These are phyloP conservation scores for Flammula alnicola DNA, from an alignment of 1,284 basidiomycete species.

Conservation along the genomic window DNA sequence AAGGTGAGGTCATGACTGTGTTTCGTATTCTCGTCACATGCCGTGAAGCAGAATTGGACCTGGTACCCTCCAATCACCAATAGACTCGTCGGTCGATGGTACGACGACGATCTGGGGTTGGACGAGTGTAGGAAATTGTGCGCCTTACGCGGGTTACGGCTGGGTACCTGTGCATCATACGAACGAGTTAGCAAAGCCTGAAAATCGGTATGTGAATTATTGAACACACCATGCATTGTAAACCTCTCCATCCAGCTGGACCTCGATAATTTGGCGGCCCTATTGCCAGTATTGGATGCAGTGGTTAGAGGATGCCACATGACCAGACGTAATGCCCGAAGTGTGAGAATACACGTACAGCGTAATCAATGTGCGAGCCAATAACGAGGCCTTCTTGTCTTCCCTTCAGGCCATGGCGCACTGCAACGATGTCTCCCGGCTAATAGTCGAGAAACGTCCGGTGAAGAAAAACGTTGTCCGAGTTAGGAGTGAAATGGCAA, in stretches of 20 bases:
- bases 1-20: no score
- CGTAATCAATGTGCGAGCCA: conserved; percentile 69
- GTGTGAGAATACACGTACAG: conserved; percentile 47
- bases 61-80: no score
- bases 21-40: no score
- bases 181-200: background rate
- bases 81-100: conserved; percentile 73
- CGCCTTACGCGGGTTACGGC: conserved; percentile 74
- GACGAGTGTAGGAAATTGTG: conserved; percentile 60
- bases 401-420: conserved; percentile 64
- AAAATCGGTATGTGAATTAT: conserved; percentile 1
- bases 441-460: conserved; percentile 1
- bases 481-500: no score
- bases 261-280: conserved; percentile 80
- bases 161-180: conserved; percentile 55
- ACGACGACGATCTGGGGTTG: conserved; percentile 45
- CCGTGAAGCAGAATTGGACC: no score
- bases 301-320: background rate
- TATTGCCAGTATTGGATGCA: conserved; percentile 33
- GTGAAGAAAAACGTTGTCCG: background rate
- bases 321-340: background rate
- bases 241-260: conserved; percentile 73
- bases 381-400: conserved; percentile 77
- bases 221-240: conserved; percentile 66
- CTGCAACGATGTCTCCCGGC: conserved; percentile 80